phyloP scores from a whole-genome alignment of 345 rosid species.

The Eucalyptus polybractea region DNA sequence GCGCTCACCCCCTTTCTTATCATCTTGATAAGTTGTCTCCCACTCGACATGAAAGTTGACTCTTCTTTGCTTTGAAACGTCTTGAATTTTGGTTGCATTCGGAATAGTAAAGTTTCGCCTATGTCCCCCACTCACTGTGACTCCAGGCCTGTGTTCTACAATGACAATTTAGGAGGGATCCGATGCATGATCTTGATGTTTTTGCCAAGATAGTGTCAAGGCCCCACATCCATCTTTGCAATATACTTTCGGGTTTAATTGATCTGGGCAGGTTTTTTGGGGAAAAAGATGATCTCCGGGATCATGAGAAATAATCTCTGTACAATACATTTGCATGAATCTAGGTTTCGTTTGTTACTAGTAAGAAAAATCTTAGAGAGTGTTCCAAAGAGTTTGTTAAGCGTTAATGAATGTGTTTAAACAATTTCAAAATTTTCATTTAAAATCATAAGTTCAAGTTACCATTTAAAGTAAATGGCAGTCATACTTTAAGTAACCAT shows the following conservation, averaged over 20 bases:
- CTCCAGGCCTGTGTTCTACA: not conserved
- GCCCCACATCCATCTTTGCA: not conserved
- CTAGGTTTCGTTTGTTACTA: not conserved
- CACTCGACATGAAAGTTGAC: not conserved
- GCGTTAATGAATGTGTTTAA: not conserved
- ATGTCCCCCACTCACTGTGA: not conserved
- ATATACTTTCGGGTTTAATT: not conserved
- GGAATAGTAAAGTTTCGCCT: not conserved
- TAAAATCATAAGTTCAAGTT: too few species aligned
- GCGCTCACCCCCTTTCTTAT: not conserved
- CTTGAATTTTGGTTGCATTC: not conserved
- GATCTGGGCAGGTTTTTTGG: not conserved
- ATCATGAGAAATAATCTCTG: not conserved
- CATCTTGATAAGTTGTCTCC: not conserved
- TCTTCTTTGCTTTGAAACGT: not conserved
- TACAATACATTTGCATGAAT: not conserved
- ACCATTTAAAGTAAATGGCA: not conserved
- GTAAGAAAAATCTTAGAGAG: not conserved
- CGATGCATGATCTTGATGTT: not conserved
- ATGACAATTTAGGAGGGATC: not conserved
- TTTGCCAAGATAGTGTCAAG: not conserved
- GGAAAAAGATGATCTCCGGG: not conserved
- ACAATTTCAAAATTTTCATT: not conserved
- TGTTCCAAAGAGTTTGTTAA: not conserved
- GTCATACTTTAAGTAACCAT: not conserved